Evolutionary conservation across 2,329 filamentous ascomycete genomes (phyloP), one percentile per base, ranked within the genome.

Genomic region (Ceratocystis papillata): DNA sequence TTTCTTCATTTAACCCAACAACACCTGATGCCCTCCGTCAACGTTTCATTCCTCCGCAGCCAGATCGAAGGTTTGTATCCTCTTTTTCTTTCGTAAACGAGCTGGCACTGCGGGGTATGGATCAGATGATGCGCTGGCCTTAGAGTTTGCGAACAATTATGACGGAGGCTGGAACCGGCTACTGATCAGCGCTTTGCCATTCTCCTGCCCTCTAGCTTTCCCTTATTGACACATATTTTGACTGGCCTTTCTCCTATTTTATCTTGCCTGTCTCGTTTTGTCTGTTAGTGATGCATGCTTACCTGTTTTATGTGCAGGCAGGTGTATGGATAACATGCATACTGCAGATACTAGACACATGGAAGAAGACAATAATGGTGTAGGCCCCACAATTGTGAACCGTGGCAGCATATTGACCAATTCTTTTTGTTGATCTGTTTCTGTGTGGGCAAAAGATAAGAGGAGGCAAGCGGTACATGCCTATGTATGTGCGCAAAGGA

Each of bases 371-470:
- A 12, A 12, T 41, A 41, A 41, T 41, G 37, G 37, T 1, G 25
- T 30, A 28, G 45, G 44, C 45, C 55, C 57, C 55, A 65, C 64
- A 59, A 4, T 22, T 33, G 25, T 30, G 37, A 48, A 15, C 55
- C 64, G 64, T 65, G 64, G 64, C 64, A 65, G 45, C 12, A 30
- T 62, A 8, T 50, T 6, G 28, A 25, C 64, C 64, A 65, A 65
- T 62, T 64, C 64, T 62, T 62, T 53, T 33, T 30, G 10, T 30
- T n/a, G n/a, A 22, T 41, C 37, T 30, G 37, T 15, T 41, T 65
- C 33, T 8, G 17, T 41, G 37, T 41, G 37, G 12, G 12, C 37
- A 41, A 41, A 41, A 41, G 37, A 41, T 41, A 15, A 41, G 22
- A 12, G 48, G 1, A 20, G 7, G 7, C 48, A n/a, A 17, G 22